Percentiles rank a stretch among this genome's conserved stretches.
phyloP scores from a whole-genome alignment of 2,329 filamentous ascomycete genomes.

The Mollisiaceae sp. region DNA sequence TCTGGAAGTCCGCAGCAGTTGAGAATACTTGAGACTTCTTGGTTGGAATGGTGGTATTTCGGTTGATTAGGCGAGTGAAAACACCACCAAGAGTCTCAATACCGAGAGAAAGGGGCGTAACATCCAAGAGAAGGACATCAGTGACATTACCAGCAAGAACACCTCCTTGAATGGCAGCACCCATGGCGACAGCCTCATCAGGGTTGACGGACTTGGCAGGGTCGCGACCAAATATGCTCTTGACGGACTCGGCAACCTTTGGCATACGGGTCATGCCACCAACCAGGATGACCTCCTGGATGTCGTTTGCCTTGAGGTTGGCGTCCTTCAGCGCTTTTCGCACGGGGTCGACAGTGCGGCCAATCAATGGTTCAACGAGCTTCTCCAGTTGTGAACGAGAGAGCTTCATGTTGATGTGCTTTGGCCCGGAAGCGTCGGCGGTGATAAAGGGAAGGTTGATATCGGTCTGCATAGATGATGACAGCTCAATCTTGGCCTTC shows the following conservation, averaged over 20 bases:
- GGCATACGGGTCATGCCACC: slow-evolving; percentile 99
- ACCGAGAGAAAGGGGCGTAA: slow-evolving; percentile 94
- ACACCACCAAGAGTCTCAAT: slow-evolving; percentile 98
- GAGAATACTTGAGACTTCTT: slow-evolving; percentile 99
- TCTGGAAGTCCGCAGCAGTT: slow-evolving; percentile 97
- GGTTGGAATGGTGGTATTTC: slow-evolving; percentile 98
- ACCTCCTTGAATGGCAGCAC: slow-evolving; percentile 95
- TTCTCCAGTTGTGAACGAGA: slow-evolving; percentile 90
- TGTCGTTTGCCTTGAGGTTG: slow-evolving; percentile 86
- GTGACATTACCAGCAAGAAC: slow-evolving; percentile 96
- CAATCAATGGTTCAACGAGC: slow-evolving; percentile 89
- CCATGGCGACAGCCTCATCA: slow-evolving; percentile 96
- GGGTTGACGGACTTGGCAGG: slow-evolving; percentile 98
- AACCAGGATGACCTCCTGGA: slow-evolving; percentile 96
- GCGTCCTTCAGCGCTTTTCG: slow-evolving; percentile 98
- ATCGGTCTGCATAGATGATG: slow-evolving; percentile 91
- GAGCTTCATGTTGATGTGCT: slow-evolving; percentile 98
- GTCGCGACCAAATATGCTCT: slow-evolving; percentile 94
- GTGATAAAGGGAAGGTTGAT: slow-evolving; percentile 99
- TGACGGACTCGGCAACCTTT: slow-evolving; percentile 95
- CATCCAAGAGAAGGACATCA: slow-evolving; percentile 92
- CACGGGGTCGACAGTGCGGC: slow-evolving; percentile 85
- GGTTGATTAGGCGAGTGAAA: slow-evolving; percentile 97
- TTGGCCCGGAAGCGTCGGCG: slow-evolving; percentile 90
- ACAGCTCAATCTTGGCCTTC: slow-evolving; percentile 99